phyloP scores from a whole-genome alignment of 108 stramenopile genomes.

The Skeletonema marinoi region DNA sequence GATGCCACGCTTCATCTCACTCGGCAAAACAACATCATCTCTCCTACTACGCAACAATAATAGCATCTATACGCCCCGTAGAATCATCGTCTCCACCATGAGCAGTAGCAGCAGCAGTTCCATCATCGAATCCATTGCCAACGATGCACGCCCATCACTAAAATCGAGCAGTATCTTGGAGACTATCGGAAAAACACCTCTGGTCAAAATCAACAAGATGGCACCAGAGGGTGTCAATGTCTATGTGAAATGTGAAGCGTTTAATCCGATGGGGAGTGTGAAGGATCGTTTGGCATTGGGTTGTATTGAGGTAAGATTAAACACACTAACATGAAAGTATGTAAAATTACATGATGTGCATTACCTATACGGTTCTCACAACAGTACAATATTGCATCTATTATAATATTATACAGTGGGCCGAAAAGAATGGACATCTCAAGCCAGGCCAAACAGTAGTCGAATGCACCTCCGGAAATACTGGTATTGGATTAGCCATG shows the following conservation, averaged over 20 bases:
- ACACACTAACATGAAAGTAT: conserved; percentile 57
- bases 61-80: not conserved
- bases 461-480: conserved; percentile 88
- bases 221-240: conserved; percentile 48
- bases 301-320: conserved; percentile 51
- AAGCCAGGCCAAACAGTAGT: conserved; percentile 81
- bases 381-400: too few relatives aligned
- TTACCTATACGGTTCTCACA: too few relatives aligned
- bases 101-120: not conserved
- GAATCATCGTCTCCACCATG: not conserved
- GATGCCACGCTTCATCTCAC: too few relatives aligned
- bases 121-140: conserved; percentile 20
- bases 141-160: conserved; percentile 19
- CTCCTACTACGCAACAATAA: too few relatives aligned
- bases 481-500: conserved; percentile 80
- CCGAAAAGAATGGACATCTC: conserved; percentile 82
- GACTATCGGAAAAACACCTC: conserved; percentile 49
- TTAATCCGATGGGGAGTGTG: conserved; percentile 77
- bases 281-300: conserved; percentile 86
- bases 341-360: too few relatives aligned
- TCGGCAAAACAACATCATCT: too few relatives aligned
- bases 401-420: conserved; percentile 44
- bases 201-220: conserved; percentile 34
- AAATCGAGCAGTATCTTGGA: conserved; percentile 21
- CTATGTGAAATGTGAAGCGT: conserved; percentile 67